A percentile compares a stretch with the other conserved stretches of the same genome.
Conservation (phyloP, 495 filamentous ascomycete genomes). For the Xeromyces bisporus region DNA sequence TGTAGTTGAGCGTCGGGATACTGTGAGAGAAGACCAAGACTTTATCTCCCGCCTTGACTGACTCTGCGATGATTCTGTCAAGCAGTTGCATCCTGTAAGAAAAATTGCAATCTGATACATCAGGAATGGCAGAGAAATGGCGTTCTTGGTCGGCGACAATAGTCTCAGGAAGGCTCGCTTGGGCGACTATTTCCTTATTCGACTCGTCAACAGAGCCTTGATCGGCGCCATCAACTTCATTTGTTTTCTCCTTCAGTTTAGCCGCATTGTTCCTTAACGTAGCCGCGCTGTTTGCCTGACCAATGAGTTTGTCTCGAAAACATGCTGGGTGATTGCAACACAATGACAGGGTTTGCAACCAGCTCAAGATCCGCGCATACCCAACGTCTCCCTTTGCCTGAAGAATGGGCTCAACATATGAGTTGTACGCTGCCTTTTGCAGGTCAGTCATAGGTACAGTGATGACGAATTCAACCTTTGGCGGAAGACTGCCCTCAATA, state of each 20-base stretch:
- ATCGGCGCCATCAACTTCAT: slow-evolving; percentile 8
- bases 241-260: slow-evolving; percentile 11
- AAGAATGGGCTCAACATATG: slow-evolving; percentile 31
- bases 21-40: slow-evolving; percentile 64
- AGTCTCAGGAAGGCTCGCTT: slow-evolving; percentile 13
- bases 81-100: slow-evolving; percentile 56
- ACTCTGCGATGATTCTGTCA: slow-evolving; percentile 45
- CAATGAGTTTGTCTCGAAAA: slow-evolving; percentile 38
- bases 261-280: slow-evolving; percentile 17
- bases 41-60: slow-evolving; percentile 45
- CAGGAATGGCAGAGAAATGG: slow-evolving; percentile 13
- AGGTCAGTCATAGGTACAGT: slow-evolving; percentile 49
- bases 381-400: slow-evolving; percentile 7
- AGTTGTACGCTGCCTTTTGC: slow-evolving; percentile 46
- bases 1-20: slow-evolving; percentile 47
- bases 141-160: slow-evolving; percentile 11
- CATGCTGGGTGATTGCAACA: slow-evolving; percentile 62
- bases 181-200: slow-evolving; percentile 11
- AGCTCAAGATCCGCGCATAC: slow-evolving; percentile 25
- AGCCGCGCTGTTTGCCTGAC: slow-evolving; percentile 7
- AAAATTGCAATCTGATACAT: slow-evolving; percentile 20
- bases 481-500: slow-evolving; percentile 44
- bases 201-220: too few relatives aligned
- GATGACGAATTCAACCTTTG: slow-evolving; percentile 70
- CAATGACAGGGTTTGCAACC: slow-evolving; percentile 38